Conservation (phyloP, 176 grass and related monocot genomes). For the Musa schizocarpa region DNA sequence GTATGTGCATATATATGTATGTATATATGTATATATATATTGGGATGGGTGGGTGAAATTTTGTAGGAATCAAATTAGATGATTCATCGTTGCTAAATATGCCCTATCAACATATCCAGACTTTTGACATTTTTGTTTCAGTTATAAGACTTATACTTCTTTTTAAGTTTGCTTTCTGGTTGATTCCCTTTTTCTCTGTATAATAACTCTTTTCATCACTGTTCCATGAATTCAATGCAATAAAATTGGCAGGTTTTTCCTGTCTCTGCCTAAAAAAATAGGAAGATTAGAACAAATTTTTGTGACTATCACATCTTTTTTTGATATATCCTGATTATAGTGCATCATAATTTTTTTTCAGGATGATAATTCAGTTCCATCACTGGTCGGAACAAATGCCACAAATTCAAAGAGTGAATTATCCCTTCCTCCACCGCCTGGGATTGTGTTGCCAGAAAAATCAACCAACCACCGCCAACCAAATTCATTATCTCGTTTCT, state of each 20-base stretch:
- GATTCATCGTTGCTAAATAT: no score
- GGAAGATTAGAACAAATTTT: neutral
- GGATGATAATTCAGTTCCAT: constrained; percentile 35
- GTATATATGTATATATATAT: no score
- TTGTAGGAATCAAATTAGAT: no score
- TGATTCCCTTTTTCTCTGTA: neutral
- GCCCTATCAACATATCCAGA: no score
- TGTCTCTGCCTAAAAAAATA: neutral
- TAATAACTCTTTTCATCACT: neutral
- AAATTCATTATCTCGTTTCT: constrained; percentile 41
- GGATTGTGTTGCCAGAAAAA: constrained; percentile 45
- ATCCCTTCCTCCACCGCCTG: constrained; percentile 26
- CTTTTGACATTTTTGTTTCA: no score
- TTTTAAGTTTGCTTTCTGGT: neutral
- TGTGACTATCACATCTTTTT: neutral
- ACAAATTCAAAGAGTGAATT: constrained; percentile 58
- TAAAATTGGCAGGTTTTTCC: neutral
- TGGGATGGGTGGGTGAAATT: no score
- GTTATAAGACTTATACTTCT: neutral
- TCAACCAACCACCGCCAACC: constrained; percentile 38
- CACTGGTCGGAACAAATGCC: constrained; percentile 28
- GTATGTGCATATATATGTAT: no score
- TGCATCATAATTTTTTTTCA: constrained; percentile 27
- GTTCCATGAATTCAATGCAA: neutral
- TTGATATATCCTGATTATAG: neutral